Conservation (phyloP, 2,329 filamentous ascomycete species). For the Colletotrichum tofieldiae region DNA sequence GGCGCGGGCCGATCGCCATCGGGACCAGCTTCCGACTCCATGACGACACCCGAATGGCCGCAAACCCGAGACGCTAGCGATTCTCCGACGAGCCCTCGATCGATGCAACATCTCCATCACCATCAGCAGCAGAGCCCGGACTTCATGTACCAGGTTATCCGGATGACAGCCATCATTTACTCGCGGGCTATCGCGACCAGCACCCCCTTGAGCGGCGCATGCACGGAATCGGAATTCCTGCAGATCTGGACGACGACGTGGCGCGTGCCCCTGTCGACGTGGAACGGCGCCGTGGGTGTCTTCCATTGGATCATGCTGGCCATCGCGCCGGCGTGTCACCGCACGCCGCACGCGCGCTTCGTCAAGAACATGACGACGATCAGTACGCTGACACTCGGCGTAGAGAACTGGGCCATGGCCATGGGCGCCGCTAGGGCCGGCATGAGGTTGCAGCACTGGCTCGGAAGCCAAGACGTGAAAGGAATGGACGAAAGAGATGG, state of each 20-base stretch:
- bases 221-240: slow-evolving; percentile 57
- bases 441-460: slow-evolving; percentile 61
- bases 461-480: slow-evolving; percentile 48
- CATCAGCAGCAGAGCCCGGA: slow-evolving; percentile 51
- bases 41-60: slow-evolving; percentile 38
- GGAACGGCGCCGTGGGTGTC: slow-evolving; percentile 64
- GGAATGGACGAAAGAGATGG: slow-evolving; percentile 7
- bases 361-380: slow-evolving; percentile 62
- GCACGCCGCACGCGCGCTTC: slow-evolving; percentile 59
- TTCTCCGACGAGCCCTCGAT: slow-evolving; percentile 11
- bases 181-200: slow-evolving; percentile 61
- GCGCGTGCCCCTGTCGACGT: slow-evolving; percentile 62
- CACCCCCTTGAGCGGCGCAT: slow-evolving; percentile 58
- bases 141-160: slow-evolving; percentile 63
- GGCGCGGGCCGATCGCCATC: slow-evolving; percentile 21
- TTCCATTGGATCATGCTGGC: slow-evolving; percentile 65
- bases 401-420: slow-evolving; percentile 66
- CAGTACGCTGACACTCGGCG: slow-evolving; percentile 61
- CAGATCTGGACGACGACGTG: slow-evolving; percentile 64
- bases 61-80: slow-evolving; percentile 26
- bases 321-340: slow-evolving; percentile 58
- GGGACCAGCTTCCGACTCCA: slow-evolving; percentile 29
- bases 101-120: slow-evolving; percentile 13
- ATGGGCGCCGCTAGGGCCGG: slow-evolving; percentile 55
- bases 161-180: slow-evolving; percentile 64